Conservation (phyloP, 2,329 filamentous ascomycete species). For the Trichoderma breve region DNA sequence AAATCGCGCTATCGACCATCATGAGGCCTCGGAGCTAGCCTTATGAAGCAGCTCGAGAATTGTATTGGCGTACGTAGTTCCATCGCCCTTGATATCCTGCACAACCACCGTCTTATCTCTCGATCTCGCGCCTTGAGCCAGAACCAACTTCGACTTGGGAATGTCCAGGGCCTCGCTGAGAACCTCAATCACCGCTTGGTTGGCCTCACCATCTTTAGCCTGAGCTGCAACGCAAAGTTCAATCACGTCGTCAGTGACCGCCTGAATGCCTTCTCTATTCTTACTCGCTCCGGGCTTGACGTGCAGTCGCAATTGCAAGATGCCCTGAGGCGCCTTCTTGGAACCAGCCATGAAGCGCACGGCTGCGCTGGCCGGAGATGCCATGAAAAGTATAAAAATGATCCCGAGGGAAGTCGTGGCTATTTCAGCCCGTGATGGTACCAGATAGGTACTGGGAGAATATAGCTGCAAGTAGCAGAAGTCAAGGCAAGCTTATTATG, state of each 20-base stretch:
- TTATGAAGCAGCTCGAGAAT: slow-evolving; percentile 31
- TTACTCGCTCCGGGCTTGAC: slow-evolving; percentile 66
- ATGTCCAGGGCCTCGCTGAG: slow-evolving; percentile 59
- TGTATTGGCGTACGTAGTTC: slow-evolving; percentile 28
- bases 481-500: not conserved
- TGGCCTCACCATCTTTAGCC: slow-evolving; percentile 65
- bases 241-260: slow-evolving; percentile 55
- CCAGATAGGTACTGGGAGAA: not conserved
- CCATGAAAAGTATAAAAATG: slow-evolving; percentile 24
- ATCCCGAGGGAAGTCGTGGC: too few species aligned
- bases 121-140: slow-evolving; percentile 62
- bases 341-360: slow-evolving; percentile 48
- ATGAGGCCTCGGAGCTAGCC: slow-evolving; percentile 24
- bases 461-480: not conserved
- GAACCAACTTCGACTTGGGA: slow-evolving; percentile 61
- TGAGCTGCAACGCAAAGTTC: slow-evolving; percentile 66
- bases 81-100: slow-evolving; percentile 35
- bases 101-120: slow-evolving; percentile 60
- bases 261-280: slow-evolving; percentile 58
- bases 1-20: not conserved
- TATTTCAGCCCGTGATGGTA: not conserved
- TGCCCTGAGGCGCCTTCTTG: slow-evolving; percentile 44
- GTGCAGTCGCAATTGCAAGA: slow-evolving; percentile 61
- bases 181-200: slow-evolving; percentile 62
- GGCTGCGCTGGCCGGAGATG: slow-evolving; percentile 35